Evolutionary conservation across 805 yeast species (phyloP).

Genomic region (Maudiozyma bulderi): DNA sequence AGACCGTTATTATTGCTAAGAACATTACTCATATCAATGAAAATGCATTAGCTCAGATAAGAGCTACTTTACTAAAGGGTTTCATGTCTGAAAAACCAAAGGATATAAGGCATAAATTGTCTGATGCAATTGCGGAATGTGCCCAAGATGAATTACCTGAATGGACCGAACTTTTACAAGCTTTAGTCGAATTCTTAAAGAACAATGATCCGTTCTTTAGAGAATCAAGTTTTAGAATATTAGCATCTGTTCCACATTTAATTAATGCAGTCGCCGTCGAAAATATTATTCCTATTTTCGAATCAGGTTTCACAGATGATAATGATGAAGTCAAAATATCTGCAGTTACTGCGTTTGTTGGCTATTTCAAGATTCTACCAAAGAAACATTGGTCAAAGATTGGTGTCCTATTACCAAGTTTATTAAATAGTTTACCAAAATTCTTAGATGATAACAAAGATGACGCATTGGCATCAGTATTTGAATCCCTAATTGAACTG

Average conservation of each 20-base stretch:
- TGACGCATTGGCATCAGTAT: slow-evolving; percentile 72
- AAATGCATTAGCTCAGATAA: slow-evolving; percentile 51
- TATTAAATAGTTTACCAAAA: slow-evolving; percentile 80
- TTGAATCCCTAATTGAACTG: slow-evolving; percentile 80
- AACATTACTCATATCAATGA: slow-evolving; percentile 62
- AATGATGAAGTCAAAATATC: slow-evolving; percentile 82
- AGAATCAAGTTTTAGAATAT: slow-evolving; percentile 85
- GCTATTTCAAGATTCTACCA: slow-evolving; percentile 76
- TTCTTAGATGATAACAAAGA: slow-evolving; percentile 73
- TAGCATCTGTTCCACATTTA: slow-evolving; percentile 74
- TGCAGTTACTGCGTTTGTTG: slow-evolving; percentile 85
- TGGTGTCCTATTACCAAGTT: slow-evolving; percentile 70
- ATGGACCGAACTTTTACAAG: slow-evolving; percentile 77
- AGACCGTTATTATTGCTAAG: slow-evolving; percentile 59
- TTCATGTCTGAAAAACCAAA: slow-evolving; percentile 60
- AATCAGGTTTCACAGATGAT: slow-evolving; percentile 69
- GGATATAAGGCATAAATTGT: slow-evolving; percentile 77
- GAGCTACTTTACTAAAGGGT: slow-evolving; percentile 60
- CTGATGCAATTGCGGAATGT: slow-evolving; percentile 90
- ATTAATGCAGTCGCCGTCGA: slow-evolving; percentile 50
- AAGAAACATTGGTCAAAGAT: slow-evolving; percentile 68
- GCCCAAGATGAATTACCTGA: slow-evolving; percentile 55
- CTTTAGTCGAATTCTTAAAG: slow-evolving; percentile 57
- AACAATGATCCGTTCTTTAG: slow-evolving; percentile 49
- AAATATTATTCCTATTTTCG: slow-evolving; percentile 59